A percentile compares a stretch with the other conserved stretches of the same genome.
These are phyloP conservation scores for Venturia effusa DNA, from an alignment of 2,329 filamentous ascomycete genomes.

Conservation along the genomic window DNA sequence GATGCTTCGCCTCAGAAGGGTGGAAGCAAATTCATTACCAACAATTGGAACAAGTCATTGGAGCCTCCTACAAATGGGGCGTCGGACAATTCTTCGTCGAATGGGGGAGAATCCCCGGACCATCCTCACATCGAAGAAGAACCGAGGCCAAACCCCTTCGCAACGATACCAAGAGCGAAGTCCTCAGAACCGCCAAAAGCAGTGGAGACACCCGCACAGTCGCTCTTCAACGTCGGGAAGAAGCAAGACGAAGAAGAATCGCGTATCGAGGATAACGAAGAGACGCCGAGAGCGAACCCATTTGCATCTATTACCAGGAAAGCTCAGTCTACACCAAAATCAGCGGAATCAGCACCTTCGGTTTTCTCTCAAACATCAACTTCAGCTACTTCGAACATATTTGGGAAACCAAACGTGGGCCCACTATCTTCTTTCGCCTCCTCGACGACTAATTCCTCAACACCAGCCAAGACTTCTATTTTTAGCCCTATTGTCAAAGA, in stretches of 20 bases:
- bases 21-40: not conserved
- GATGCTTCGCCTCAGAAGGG: constrained; percentile 8
- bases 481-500: not conserved
- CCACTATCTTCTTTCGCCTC: not conserved
- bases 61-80: not conserved
- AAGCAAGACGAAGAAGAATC: not conserved
- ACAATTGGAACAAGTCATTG: not conserved
- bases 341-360: not conserved
- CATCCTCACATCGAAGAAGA: constrained; percentile 8
- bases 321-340: not conserved
- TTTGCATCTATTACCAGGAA: constrained; percentile 1
- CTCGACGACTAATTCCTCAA: not conserved
- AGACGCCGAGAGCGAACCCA: constrained; percentile 7
- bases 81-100: not conserved
- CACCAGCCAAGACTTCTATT: not conserved
- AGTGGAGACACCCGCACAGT: not conserved
- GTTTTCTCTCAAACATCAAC: not conserved
- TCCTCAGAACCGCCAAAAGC: constrained; percentile 2
- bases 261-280: not conserved
- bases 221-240: not conserved
- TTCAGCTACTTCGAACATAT: not conserved
- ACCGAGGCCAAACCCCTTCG: constrained; percentile 6
- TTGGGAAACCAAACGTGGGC: not conserved
- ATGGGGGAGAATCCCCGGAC: constrained; percentile 4
- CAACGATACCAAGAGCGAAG: not conserved